These are phyloP conservation scores for Carpinus fangiana DNA, from an alignment of 306 rosid genomes.

Conservation along the genomic window DNA sequence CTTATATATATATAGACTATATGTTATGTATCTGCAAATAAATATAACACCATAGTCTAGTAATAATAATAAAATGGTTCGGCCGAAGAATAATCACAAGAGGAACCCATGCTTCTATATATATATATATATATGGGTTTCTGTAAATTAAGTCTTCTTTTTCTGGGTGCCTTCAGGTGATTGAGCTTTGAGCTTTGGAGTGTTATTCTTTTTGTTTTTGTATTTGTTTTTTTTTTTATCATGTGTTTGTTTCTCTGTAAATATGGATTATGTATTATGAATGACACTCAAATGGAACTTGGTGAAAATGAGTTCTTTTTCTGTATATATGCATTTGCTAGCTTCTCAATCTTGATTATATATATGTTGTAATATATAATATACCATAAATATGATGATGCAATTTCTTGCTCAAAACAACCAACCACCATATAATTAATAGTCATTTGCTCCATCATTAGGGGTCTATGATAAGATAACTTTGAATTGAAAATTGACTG, in stretches of 20 bases:
- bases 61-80: conserved; percentile 32
- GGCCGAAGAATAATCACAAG: conserved; percentile 14
- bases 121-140: conserved; percentile 14
- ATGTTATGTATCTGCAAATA: not conserved
- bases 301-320: not conserved
- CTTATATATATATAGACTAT: not conserved
- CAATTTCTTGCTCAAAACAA: no score
- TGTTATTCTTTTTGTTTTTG: not conserved
- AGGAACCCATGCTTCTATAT: conserved; percentile 31
- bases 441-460: no score
- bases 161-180: not conserved
- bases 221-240: not conserved
- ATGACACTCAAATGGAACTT: conserved; percentile 34
- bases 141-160: conserved; percentile 16
- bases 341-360: no score
- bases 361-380: not conserved
- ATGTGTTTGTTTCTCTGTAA: conserved; percentile 29
- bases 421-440: no score
- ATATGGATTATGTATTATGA: conserved; percentile 34
- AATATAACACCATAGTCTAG: not conserved
- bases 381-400: no score
- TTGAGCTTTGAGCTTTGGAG: not conserved
- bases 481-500: no score
- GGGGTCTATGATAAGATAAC: no score
- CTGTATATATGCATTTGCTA: no score